Evolutionary conservation across 305 asterid genomes (phyloP).

Genomic region (Fraxinus baroniana): DNA sequence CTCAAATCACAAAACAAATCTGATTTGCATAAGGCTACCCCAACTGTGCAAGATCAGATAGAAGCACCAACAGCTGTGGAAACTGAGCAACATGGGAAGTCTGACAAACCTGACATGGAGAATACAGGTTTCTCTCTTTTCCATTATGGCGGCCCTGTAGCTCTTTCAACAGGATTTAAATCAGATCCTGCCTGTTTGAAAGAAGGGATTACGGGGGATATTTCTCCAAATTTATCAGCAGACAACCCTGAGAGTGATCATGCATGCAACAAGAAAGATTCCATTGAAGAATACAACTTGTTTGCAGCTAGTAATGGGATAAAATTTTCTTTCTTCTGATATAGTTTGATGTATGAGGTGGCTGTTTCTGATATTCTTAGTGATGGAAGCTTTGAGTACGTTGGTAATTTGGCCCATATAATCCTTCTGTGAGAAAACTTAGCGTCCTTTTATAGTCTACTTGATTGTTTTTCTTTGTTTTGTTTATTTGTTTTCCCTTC

Average conservation of each 20-base stretch:
- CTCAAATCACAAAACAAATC: slow-evolving; percentile 33
- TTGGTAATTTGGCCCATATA: slow-evolving; percentile 32
- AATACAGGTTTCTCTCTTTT: slow-evolving; percentile 83
- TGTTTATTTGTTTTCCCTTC: slow-evolving; percentile 5
- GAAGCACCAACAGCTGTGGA: slow-evolving; percentile 34
- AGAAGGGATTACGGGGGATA: slow-evolving; percentile 38
- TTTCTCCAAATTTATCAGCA: slow-evolving; percentile 34
- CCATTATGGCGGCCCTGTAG: slow-evolving; percentile 91
- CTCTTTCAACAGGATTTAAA: slow-evolving; percentile 62
- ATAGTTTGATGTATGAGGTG: slow-evolving; percentile 32
- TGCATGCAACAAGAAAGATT: slow-evolving; percentile 52
- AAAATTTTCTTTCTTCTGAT: slow-evolving; percentile 74
- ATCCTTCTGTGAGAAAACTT: slow-evolving; percentile 33
- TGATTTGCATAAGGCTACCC: slow-evolving; percentile 30
- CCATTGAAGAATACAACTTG: slow-evolving; percentile 79
- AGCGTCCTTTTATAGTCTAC: slow-evolving; percentile 12
- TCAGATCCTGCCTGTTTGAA: slow-evolving; percentile 43
- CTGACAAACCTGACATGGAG: slow-evolving; percentile 38
- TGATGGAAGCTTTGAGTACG: slow-evolving; percentile 41
- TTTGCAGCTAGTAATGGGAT: slow-evolving; percentile 86
- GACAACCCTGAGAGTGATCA: slow-evolving; percentile 34
- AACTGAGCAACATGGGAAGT: slow-evolving; percentile 34
- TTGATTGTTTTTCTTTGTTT: slow-evolving; percentile 28
- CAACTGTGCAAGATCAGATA: slow-evolving; percentile 32
- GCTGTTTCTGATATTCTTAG: slow-evolving; percentile 23